Evolutionary conservation across 129 eudicot genomes (phyloP).

Genomic region (Chrysanthemum lavandulifolium): DNA sequence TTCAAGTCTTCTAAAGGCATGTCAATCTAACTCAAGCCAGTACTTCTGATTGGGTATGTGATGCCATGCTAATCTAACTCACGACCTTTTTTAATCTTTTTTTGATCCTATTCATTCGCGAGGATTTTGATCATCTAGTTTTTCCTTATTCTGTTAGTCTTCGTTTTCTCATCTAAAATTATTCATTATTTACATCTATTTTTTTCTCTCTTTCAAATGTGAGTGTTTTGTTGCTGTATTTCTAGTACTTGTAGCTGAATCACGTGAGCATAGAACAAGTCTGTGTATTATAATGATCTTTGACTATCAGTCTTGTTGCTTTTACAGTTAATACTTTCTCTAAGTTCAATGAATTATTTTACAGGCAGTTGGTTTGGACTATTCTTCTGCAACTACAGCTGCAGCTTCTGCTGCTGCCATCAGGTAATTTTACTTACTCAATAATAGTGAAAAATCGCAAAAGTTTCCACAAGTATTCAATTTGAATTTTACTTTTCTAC

Average conservation of each 20-base stretch:
- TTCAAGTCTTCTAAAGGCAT: conserved; percentile 97
- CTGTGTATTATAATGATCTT: conserved; percentile 1
- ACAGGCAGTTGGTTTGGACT: conserved; percentile 98
- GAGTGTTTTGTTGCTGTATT: neutral
- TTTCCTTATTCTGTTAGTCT: neutral
- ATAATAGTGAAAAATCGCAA: neutral
- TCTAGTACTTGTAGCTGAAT: conserved; percentile 17
- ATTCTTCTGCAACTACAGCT: conserved; percentile 80
- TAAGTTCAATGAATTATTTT: conserved; percentile 17
- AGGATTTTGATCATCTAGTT: conserved; percentile 8
- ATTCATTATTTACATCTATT: neutral
- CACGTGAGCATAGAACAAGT: neutral
- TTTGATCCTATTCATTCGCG: neutral
- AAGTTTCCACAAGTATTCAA: neutral
- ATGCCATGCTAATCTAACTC: conserved; percentile 11
- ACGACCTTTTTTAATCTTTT: neutral
- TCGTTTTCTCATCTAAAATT: neutral
- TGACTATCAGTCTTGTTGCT: conserved; percentile 10
- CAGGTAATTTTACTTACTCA: conserved; percentile 48
- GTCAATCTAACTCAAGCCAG: conserved; percentile 59
- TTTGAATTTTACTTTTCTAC: neutral
- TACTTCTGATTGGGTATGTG: conserved; percentile 44
- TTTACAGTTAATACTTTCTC: conserved; percentile 1
- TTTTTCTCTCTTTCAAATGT: neutral
- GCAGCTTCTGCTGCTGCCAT: conserved; percentile 99